Evolutionary conservation across 805 yeast genomes (phyloP), one percentile per base, ranked within the genome.

Genomic region (Yamadazyma nakazawae): DNA sequence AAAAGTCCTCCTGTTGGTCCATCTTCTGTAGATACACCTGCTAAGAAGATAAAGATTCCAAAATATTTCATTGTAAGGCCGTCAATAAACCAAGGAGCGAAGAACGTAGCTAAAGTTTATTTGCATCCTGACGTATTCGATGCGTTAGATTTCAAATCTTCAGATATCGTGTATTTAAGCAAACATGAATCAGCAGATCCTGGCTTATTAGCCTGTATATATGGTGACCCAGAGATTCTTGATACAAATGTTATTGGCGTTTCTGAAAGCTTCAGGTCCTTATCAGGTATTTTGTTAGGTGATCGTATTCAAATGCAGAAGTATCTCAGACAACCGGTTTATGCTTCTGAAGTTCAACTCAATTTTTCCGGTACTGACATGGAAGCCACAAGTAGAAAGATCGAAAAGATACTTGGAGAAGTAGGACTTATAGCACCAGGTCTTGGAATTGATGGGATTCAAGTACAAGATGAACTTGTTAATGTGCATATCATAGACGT

Each of bases 381-480:
- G 13, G 40, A 34, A 34, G 36, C 13, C 2, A 18, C 13, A 3
- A 24, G 10, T 2, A 61, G 62, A 40, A 64, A 69, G 35, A 43
- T 62, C 21, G 76, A 68, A 42, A 74, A 75, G 34, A 50, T 71
- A 0, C 52, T 84, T 9, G 66, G 71, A 40, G 84, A 82, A 21
- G 66, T 76, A 26, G 90, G 91, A 0, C 58, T 87, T 8, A 51
- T 85, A 0, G 78, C 78, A 57, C 84, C 89, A 0, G 85, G 85
- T 7, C 66, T 76, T 66, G 52, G 14, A 17, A 28, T 47, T 19
- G 35, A 31, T 2, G 38, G 25, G 14, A 41, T 46, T 12, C 46
- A 46, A n/a, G 38, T 25, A 3, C 32, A 34, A 18, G 48, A 30
- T 7, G 12, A 19, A 3, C 43, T 16, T 16, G 34, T 54, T 1